Base-by-base conservation (phyloP, 2,329 filamentous ascomycete species). In the Paecilomyces niveus region DNA sequence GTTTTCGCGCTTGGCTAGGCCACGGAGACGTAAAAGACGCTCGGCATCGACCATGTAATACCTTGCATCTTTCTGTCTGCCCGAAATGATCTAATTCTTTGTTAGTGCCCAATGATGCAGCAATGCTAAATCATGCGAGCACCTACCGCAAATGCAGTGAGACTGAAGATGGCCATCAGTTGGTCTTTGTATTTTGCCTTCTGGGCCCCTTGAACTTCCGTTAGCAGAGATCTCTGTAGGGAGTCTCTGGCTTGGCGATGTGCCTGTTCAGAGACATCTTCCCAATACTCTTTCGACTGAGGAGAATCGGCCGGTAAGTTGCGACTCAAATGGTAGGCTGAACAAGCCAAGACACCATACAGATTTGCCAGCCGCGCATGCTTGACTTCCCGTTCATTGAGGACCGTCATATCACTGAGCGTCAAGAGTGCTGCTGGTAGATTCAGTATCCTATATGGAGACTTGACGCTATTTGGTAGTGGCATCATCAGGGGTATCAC, bases 101-200 rank as follows among this genome's bases (percentile, higher is more conserved):
- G 18, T 18, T 3, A 35, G 9, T 15, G 3, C 11, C 7, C 4
- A 35, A 35, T 35, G 9, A 15, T 35, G 13, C 3, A 35, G 11
- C 26, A 3, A 32, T 10, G n/a, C 8, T 9, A n/a, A 22, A 7
- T 2, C 24, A 39, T 51, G 10, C 9, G 31, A 22, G 26, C 53
- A 58, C 68, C 58, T 62, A 74, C 69, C 3, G 72, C 67, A 59
- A 67, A 71, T 49, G 71, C 65, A n/a, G 68, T 66, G 49, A 74
- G 58, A n/a, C 65, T 67, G 26, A 68, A 68, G 2, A 71, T 65
- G 8, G 72, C 71, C 70, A 73, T 74, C 22, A 74, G 59, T 55
- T 74, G 72, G 22, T 75, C 71, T 57, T 75, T 75, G 29, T 74
- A 75, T 59, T 74, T 75, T 4, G 72, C 71, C 54, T 69, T 70